phyloP scores from a whole-genome alignment of 2,329 filamentous ascomycete genomes.

The Lasiodiplodia sp. region DNA sequence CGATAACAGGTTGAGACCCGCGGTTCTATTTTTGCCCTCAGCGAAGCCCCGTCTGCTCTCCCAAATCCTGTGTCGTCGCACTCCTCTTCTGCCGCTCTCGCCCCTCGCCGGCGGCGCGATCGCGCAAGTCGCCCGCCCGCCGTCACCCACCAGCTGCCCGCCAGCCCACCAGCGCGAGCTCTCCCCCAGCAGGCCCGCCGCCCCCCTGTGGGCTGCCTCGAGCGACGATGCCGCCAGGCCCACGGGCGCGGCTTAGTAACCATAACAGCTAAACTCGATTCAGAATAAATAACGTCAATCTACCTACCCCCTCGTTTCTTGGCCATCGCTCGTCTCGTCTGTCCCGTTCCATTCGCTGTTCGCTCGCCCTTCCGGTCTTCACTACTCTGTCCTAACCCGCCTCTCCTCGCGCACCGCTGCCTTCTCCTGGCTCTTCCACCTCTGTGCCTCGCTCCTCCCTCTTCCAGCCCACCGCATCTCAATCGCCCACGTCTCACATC shows the following conservation, averaged over 20 bases:
- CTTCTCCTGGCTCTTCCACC: conserved; percentile 5
- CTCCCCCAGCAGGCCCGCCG: background rate
- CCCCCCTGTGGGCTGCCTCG: conserved; percentile 1
- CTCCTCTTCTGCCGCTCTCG: conserved; percentile 22
- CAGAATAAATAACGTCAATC: conserved; percentile 2
- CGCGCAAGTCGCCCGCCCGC: conserved; percentile 5
- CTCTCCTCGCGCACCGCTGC: conserved; percentile 23
- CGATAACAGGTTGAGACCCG: conserved; percentile 11
- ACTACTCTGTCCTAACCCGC: conserved; percentile 22
- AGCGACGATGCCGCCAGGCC: conserved; percentile 14
- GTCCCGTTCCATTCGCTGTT: conserved; percentile 16
- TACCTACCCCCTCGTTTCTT: background rate
- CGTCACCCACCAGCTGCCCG: background rate
- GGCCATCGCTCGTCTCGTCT: conserved; percentile 1
- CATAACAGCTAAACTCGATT: background rate
- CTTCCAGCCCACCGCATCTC: conserved; percentile 22
- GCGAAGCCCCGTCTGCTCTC: background rate
- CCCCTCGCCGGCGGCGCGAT: conserved; percentile 12
- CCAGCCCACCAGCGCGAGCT: background rate
- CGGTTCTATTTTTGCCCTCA: conserved; percentile 21
- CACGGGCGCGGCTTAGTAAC: background rate
- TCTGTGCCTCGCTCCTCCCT: conserved; percentile 19
- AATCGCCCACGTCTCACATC: conserved; percentile 15
- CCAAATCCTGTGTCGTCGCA: background rate
- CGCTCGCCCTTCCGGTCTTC: conserved; percentile 25